These are phyloP conservation scores for Diaporthe capsici DNA, from an alignment of 2,329 filamentous ascomycete species.

Conservation along the genomic window DNA sequence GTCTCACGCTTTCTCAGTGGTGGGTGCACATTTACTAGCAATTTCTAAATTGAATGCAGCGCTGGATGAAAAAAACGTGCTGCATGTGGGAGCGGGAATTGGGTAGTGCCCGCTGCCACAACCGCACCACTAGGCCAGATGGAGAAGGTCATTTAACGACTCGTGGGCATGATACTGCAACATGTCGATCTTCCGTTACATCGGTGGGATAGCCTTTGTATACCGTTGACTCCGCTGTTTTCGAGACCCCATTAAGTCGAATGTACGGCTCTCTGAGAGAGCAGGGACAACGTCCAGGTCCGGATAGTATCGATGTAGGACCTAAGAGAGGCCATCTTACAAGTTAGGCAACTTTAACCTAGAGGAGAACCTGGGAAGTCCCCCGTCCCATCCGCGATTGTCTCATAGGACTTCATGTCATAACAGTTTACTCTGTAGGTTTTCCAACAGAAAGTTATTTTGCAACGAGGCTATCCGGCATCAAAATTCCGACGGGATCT, in stretches of 20 bases:
- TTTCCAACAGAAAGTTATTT: background rate
- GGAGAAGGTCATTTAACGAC: constrained; percentile 6
- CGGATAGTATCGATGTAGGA: no score
- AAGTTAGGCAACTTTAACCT: background rate
- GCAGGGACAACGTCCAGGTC: no score
- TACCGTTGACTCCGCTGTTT: background rate
- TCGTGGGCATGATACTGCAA: background rate
- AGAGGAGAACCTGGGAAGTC: background rate
- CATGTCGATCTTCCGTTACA: constrained; percentile 3
- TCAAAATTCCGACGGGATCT: background rate
- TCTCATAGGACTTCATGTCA: background rate
- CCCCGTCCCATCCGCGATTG: background rate
- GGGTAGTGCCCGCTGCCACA: constrained; percentile 15
- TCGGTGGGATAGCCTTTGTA: background rate
- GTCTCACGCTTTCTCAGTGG: background rate
- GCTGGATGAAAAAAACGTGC: constrained; percentile 6
- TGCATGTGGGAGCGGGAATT: constrained; percentile 12
- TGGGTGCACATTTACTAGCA: background rate
- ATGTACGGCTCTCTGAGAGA: no score
- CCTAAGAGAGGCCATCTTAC: background rate
- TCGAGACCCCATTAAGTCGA: no score
- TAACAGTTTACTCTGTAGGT: background rate
- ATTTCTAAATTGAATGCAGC: background rate
- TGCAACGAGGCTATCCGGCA: background rate
- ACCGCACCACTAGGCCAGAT: constrained; percentile 15